Evolutionary conservation across 208 protist species (phyloP).

Genomic region (Trichomonas gallinae): DNA sequence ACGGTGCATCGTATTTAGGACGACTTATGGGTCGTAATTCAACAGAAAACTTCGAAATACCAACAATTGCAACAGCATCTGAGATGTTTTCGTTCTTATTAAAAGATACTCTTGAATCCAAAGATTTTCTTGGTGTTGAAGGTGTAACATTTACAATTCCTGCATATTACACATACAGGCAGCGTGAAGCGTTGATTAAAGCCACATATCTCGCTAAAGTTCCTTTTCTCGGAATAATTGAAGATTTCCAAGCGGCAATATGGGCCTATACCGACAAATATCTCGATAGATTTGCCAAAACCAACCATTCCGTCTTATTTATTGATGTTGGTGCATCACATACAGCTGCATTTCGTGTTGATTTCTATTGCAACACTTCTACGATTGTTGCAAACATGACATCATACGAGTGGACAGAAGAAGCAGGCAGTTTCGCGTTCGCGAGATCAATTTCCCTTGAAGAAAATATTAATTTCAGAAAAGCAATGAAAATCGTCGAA

Average conservation of each 20-base stretch:
- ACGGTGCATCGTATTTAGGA: background rate
- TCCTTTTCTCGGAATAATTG: background rate
- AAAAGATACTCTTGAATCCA: background rate
- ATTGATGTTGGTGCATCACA: background rate
- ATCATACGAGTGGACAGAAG: background rate
- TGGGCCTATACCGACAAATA: background rate
- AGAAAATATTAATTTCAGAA: background rate
- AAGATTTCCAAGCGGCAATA: background rate
- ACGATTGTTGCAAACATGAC: background rate
- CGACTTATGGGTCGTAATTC: background rate
- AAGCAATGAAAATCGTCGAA: background rate
- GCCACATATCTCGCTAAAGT: background rate
- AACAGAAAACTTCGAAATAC: background rate
- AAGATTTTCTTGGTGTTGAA: background rate
- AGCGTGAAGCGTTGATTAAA: background rate
- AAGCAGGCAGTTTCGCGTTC: background rate
- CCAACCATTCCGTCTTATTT: background rate
- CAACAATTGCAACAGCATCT: background rate
- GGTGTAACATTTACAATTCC: background rate
- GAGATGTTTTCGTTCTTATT: background rate
- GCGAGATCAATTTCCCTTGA: background rate
- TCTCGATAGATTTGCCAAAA: background rate
- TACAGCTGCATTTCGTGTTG: background rate
- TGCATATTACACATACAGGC: background rate
- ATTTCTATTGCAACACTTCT: background rate